Base-by-base conservation (phyloP, 352 stramenopile genomes). In the Globisporangium yorkense region DNA sequence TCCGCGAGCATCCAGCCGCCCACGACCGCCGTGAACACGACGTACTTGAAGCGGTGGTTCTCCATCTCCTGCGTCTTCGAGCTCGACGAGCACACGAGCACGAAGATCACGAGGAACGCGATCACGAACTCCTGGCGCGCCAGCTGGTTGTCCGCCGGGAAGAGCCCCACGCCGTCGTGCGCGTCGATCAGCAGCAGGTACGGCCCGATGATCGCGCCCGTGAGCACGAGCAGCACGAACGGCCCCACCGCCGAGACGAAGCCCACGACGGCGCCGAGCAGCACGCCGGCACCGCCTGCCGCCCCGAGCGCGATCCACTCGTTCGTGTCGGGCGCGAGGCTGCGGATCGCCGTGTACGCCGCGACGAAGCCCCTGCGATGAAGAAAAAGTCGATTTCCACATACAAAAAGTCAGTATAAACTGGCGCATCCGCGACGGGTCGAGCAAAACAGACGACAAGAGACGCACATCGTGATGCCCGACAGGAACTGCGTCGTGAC, bases 11-110 rank as follows among this genome's bases (percentile, higher is more conserved):
- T 64, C 86, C 86, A 95, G 41, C 84, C 84, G 51, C 86, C 86
- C 0, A 75, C 76, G 27, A 90, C 61, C 6, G 75, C 65, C 33
- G 81, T 82, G 49, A 95, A 88, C n/a, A 92, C 6, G 2, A 93
- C 74, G 59, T 95, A 95, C 71, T 95, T 95, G 75, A 95, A 89
- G 16, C 86, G 84, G 70, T 95, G 86, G 74, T 90, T 93, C 67
- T 95, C 86, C 24, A 92, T 66, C 49, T 95, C 86, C 9, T 66
- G 68, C 5, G 80, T 87, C 77, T 95, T 95, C 61, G 81, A 92
- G 29, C 58, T 60, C 1, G 81, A 92, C 47, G 69, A 72, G 53
- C 80, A 93, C n/a, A 95, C 68, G 37, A 95, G 72, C 62, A 92
- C 67, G 55, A 92, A 95, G 61, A 95, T 89, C 54, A 95, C 86